Conservation (phyloP, 768 basidiomycete species). For the Auricularia cornea region DNA sequence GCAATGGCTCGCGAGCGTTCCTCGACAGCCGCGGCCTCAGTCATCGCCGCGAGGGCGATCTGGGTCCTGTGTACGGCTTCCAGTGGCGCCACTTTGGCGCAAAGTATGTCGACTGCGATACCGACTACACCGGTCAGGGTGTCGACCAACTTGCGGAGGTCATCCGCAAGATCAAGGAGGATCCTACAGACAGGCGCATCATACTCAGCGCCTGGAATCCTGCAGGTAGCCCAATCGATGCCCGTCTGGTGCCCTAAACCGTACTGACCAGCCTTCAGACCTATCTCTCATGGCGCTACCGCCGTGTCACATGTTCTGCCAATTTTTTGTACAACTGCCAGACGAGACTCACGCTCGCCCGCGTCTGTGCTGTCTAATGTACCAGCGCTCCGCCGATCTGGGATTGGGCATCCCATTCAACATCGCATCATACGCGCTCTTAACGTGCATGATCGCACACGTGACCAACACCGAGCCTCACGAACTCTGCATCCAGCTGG, state of each 20-base stretch:
- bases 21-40: conserved; percentile 77
- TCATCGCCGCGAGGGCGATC: conserved; percentile 79
- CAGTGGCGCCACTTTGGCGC: conserved; percentile 97
- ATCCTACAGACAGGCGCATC: conserved; percentile 90
- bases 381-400: conserved; percentile 93
- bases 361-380: conserved; percentile 90
- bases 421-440: conserved; percentile 94
- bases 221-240: conserved; percentile 52
- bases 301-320: conserved; percentile 97
- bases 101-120: conserved; percentile 62
- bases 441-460: conserved; percentile 96
- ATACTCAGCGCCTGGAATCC: conserved; percentile 98
- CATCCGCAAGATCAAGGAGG: conserved; percentile 83
- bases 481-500: conserved; percentile 91
- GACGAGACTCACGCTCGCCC: conserved; percentile 46
- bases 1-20: conserved; percentile 85
- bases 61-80: conserved; percentile 96
- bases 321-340: conserved; percentile 95
- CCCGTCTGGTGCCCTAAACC: background rate
- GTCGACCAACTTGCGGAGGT: conserved; percentile 89
- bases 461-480: conserved; percentile 80
- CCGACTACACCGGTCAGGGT: conserved; percentile 72
- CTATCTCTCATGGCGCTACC: conserved; percentile 93
- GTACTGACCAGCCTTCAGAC: conserved; percentile 39
- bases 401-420: conserved; percentile 99